phyloP scores from a whole-genome alignment of 2,329 filamentous ascomycete genomes.

The Penicillium brevicompactum region DNA sequence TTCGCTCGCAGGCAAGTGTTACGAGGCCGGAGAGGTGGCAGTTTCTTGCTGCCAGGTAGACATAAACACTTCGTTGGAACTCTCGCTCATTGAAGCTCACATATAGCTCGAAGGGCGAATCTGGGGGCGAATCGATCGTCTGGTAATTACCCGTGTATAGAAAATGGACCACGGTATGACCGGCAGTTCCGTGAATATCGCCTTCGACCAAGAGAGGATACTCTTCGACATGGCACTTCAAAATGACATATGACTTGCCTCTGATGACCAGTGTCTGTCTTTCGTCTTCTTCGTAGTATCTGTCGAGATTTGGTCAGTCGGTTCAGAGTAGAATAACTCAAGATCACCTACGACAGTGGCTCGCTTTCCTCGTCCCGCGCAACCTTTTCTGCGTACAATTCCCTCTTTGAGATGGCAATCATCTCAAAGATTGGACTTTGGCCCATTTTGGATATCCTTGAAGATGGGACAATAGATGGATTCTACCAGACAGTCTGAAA shows the following conservation, averaged over 20 bases:
- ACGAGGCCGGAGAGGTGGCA: slow-evolving; percentile 11
- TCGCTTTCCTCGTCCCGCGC: neutral
- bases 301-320: neutral
- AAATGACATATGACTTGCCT: neutral
- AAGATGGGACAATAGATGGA: neutral
- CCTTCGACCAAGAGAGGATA: neutral
- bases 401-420: neutral
- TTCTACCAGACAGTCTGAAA: neutral
- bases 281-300: neutral
- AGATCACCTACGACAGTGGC: neutral
- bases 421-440: neutral
- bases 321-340: neutral
- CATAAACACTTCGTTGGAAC: slow-evolving; percentile 14
- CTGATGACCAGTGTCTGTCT: neutral
- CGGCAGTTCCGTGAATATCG: slow-evolving; percentile 27
- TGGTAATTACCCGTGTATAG: slow-evolving; percentile 17
- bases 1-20: slow-evolving; percentile 4
- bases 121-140: slow-evolving; percentile 9
- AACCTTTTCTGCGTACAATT: too few species aligned
- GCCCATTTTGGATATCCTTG: neutral
- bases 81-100: slow-evolving; percentile 7
- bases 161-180: slow-evolving; percentile 23
- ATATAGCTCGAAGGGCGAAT: neutral
- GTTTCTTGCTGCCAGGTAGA: slow-evolving; percentile 18
- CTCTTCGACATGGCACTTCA: neutral